Evolutionary conservation across 352 stramenopile genomes (phyloP).

Genomic region (Phytophthora tentaculata): DNA sequence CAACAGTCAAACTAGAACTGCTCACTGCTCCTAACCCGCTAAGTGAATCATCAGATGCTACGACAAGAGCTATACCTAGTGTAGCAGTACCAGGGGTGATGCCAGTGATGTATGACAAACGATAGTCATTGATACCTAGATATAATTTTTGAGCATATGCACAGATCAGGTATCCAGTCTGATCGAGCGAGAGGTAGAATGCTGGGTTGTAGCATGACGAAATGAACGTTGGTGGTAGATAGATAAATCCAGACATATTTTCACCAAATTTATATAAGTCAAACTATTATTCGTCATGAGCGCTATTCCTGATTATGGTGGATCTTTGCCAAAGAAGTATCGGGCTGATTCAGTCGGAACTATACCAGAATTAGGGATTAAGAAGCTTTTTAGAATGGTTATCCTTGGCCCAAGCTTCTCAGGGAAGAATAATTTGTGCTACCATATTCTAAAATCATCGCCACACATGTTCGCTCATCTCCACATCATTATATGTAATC

Average conservation of each 20-base stretch:
- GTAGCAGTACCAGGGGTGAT: not conserved
- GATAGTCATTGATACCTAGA: not conserved
- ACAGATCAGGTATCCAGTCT: not conserved
- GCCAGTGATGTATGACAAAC: not conserved
- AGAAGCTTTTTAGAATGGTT: not conserved
- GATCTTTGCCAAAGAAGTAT: constrained; percentile 16
- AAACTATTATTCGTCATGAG: constrained; percentile 3
- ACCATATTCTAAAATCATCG: not conserved
- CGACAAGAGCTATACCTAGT: not conserved
- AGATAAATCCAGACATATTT: constrained; percentile 1
- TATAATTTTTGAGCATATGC: not conserved
- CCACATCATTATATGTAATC: not conserved
- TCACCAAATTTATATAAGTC: no score
- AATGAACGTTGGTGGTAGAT: not conserved
- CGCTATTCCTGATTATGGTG: constrained; percentile 9
- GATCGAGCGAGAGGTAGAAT: not conserved
- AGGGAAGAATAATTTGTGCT: not conserved
- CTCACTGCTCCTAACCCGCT: not conserved
- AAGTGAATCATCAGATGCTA: not conserved
- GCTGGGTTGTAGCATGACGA: not conserved
- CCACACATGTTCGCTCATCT: not conserved
- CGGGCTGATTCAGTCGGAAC: not conserved
- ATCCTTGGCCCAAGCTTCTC: not conserved
- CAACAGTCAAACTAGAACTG: not conserved
- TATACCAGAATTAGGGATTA: not conserved